Evolutionary conservation across 768 basidiomycete species (phyloP).

Genomic region (Russula griseocarnosa): DNA sequence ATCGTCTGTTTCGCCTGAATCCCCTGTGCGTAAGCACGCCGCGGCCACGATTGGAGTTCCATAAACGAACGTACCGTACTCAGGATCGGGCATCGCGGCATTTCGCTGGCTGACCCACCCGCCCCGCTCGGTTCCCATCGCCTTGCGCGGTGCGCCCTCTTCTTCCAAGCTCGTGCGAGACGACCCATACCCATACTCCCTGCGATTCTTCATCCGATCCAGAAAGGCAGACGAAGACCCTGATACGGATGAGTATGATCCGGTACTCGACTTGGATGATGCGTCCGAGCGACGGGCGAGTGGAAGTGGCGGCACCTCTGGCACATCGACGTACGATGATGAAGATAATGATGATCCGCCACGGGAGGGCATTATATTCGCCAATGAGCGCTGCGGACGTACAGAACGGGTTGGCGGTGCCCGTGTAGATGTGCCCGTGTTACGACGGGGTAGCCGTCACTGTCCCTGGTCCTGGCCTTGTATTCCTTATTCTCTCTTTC

Average conservation of each 20-base stretch:
- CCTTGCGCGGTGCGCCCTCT: constrained; percentile 29
- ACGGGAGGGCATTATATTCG: constrained; percentile 21
- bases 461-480: constrained; percentile 16
- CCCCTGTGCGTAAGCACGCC: constrained; percentile 20
- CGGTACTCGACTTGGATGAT: constrained; percentile 27
- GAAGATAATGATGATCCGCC: background rate
- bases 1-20: constrained; percentile 9
- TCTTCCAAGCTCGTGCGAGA: constrained; percentile 46
- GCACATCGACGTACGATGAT: background rate
- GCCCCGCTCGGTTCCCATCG: background rate
- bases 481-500: constrained; percentile 1
- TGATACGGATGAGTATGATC: constrained; percentile 31
- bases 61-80: constrained; percentile 12
- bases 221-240: constrained; percentile 36
- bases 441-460: constrained; percentile 21
- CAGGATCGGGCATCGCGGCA: background rate
- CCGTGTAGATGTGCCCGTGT: background rate
- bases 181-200: constrained; percentile 31
- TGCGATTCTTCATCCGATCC: constrained; percentile 35
- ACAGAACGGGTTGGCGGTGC: constrained; percentile 22
- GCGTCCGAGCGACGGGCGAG: constrained; percentile 16
- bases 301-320: constrained; percentile 29
- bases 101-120: constrained; percentile 10
- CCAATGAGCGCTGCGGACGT: constrained; percentile 30
- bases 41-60: background rate